Evolutionary conservation across 352 stramenopile species (phyloP).

Genomic region (Phytophthora kernoviae): DNA sequence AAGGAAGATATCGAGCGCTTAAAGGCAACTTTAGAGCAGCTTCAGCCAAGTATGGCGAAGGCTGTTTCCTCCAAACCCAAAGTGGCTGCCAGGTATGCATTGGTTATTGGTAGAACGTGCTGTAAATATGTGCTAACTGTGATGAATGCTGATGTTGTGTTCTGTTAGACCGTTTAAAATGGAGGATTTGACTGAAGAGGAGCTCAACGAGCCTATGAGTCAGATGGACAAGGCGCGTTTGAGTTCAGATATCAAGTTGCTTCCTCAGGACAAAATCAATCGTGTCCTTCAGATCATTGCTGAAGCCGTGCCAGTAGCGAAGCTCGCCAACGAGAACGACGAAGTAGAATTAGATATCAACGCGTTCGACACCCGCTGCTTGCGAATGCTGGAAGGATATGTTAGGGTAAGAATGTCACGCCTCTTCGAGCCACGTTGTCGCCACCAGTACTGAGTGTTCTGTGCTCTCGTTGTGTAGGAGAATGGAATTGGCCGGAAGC

Average conservation of each 20-base stretch:
- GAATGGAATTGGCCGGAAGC: conserved; percentile 87
- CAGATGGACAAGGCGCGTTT: conserved; percentile 84
- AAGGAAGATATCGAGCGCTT: conserved; percentile 89
- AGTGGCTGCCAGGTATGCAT: conserved; percentile 57
- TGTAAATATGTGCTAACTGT: conserved; percentile 8
- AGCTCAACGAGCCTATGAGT: conserved; percentile 88
- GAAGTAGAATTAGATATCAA: conserved; percentile 92
- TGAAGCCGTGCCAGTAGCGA: conserved; percentile 84
- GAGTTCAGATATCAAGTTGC: conserved; percentile 78
- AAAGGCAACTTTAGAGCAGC: conserved; percentile 86
- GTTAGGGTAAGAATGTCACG: conserved; percentile 74
- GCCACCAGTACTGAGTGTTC: conserved; percentile 24
- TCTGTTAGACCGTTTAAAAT: conserved; percentile 80
- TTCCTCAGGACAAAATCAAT: conserved; percentile 89
- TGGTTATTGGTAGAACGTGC: background rate
- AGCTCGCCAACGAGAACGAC: conserved; percentile 82
- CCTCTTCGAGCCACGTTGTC: conserved; percentile 20
- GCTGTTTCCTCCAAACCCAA: conserved; percentile 52
- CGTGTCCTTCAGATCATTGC: conserved; percentile 89
- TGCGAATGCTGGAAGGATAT: conserved; percentile 90
- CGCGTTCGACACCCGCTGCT: conserved; percentile 84
- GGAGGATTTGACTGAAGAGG: conserved; percentile 88
- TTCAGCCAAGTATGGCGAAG: conserved; percentile 64
- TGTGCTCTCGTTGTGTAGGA: conserved; percentile 51
- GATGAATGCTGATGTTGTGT: conserved; percentile 1